Conservation (phyloP, 129 eudicot genomes). For the Silybum marianum region DNA sequence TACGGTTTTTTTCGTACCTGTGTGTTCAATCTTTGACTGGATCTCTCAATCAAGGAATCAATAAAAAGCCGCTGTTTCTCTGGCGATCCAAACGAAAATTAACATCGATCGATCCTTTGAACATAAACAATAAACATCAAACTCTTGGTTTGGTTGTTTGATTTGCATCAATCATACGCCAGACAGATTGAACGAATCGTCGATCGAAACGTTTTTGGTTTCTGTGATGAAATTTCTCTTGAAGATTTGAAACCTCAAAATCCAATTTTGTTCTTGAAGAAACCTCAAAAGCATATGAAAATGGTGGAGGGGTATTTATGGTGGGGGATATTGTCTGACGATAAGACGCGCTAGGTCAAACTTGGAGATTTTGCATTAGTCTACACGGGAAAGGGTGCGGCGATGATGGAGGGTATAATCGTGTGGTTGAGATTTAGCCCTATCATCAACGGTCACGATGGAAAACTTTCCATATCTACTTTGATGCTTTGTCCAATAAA, state of each 20-base stretch:
- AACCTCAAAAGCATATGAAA: not conserved
- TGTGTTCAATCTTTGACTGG: slow-evolving; percentile 10
- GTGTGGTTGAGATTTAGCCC: slow-evolving; percentile 23
- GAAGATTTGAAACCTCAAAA: slow-evolving; percentile 13
- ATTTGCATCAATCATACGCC: slow-evolving; percentile 18
- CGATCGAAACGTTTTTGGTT: not conserved
- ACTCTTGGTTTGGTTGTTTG: not conserved
- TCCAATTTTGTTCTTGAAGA: slow-evolving; percentile 3
- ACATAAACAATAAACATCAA: not conserved
- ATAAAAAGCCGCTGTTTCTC: slow-evolving; percentile 15
- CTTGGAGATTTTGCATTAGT: slow-evolving; percentile 20
- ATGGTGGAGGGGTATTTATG: slow-evolving; percentile 15
- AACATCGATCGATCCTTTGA: not conserved
- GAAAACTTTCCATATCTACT: not conserved
- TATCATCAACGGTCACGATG: slow-evolving; percentile 23
- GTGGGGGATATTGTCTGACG: slow-evolving; percentile 8
- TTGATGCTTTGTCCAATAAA: no score
- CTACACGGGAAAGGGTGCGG: slow-evolving; percentile 23
- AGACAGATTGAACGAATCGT: not conserved
- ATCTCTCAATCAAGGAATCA: not conserved
- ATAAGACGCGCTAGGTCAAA: slow-evolving; percentile 27
- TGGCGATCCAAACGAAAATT: slow-evolving; percentile 3
- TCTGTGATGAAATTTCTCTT: not conserved
- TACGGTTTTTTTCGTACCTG: slow-evolving; percentile 26
- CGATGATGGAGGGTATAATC: slow-evolving; percentile 20